Percentiles rank a stretch among this genome's conserved stretches.
phyloP scores from a whole-genome alignment of 441 rosid genomes.

The Pelargonium citronellum region DNA sequence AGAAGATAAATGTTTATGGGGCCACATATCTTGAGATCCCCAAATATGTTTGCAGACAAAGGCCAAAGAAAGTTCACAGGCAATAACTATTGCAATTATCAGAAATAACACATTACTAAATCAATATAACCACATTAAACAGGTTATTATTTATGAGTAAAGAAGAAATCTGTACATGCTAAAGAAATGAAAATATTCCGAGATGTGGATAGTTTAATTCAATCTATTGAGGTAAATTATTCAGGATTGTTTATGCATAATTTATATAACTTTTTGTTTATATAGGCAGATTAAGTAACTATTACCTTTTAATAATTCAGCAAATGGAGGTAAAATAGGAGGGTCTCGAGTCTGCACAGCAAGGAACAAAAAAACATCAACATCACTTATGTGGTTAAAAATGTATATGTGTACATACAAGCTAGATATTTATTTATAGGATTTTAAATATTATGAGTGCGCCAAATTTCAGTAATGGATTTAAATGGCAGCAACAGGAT shows the following conservation, averaged over 20 bases:
- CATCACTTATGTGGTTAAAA: not conserved
- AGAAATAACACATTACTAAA: too few relatives aligned
- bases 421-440: too few relatives aligned
- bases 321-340: constrained; percentile 54
- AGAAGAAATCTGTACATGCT: too few relatives aligned
- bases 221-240: not conserved
- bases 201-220: not conserved
- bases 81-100: too few relatives aligned
- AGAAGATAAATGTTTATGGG: not conserved
- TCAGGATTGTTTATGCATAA: not conserved
- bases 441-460: not conserved
- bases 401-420: not conserved
- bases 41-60: not conserved
- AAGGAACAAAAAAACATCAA: constrained; percentile 16
- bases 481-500: too few relatives aligned
- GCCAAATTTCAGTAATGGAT: too few relatives aligned
- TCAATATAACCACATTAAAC: too few relatives aligned
- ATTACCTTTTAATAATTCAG: constrained; percentile 41
- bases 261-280: not conserved
- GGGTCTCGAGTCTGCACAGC: constrained; percentile 44
- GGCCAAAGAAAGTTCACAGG: too few relatives aligned
- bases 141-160: too few relatives aligned
- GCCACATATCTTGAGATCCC: not conserved
- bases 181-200: too few relatives aligned
- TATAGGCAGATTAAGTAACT: not conserved